Evolutionary conservation across 352 stramenopile species (phyloP).

Genomic region (Vaucheria bursata): DNA sequence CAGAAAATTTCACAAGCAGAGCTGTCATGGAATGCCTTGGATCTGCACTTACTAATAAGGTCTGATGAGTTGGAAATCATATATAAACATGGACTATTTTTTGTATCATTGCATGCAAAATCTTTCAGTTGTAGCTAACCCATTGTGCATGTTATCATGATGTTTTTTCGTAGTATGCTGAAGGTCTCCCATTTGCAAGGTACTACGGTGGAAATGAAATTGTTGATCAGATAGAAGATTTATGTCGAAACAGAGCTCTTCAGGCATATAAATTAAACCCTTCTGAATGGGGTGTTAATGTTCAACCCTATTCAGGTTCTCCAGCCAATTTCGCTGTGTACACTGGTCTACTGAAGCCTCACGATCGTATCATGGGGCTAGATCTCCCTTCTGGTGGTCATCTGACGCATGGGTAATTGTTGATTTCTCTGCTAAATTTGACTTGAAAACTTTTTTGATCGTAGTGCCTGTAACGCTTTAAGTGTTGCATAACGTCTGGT

Average conservation of each 20-base stretch:
- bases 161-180: constrained; percentile 69
- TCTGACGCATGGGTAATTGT: constrained; percentile 88
- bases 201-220: constrained; percentile 97
- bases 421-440: not conserved
- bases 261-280: constrained; percentile 80
- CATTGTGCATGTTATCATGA: too few species aligned
- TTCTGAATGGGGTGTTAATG: constrained; percentile 95
- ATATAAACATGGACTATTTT: too few species aligned
- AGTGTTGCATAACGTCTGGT: too few species aligned
- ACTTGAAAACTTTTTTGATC: not conserved
- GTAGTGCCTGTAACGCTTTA: too few species aligned
- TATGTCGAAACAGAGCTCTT: constrained; percentile 87
- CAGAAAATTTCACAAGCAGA: constrained; percentile 98
- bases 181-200: constrained; percentile 74
- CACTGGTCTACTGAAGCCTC: constrained; percentile 87
- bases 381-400: constrained; percentile 95
- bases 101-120: too few species aligned
- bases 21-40: constrained; percentile 97
- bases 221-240: constrained; percentile 88
- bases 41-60: constrained; percentile 96
- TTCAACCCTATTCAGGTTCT: constrained; percentile 90
- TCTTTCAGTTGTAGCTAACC: too few species aligned
- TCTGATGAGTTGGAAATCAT: constrained; percentile 16
- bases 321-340: constrained; percentile 99
- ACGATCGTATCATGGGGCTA: constrained; percentile 99